phyloP scores from a whole-genome alignment of 1,284 basidiomycete genomes.

The Grifola frondosa region DNA sequence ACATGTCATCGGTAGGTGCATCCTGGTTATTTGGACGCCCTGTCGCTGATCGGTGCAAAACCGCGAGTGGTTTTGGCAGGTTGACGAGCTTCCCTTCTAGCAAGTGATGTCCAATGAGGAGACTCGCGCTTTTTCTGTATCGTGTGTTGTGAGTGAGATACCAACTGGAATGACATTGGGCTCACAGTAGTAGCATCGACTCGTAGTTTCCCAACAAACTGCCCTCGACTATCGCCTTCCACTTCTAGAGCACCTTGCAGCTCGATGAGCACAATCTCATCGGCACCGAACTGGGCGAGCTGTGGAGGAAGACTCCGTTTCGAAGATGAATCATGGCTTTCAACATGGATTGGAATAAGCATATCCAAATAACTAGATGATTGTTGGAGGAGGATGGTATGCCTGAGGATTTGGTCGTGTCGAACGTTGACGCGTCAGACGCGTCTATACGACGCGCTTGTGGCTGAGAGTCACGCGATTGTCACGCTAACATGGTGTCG shows the following conservation, averaged over 20 bases:
- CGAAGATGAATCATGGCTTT: slow-evolving; percentile 20
- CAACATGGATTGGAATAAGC: slow-evolving; percentile 30
- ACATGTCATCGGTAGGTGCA: slow-evolving; percentile 6
- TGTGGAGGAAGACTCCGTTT: slow-evolving; percentile 50
- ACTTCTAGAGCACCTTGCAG: slow-evolving; percentile 73
- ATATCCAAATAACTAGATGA: too few relatives aligned
- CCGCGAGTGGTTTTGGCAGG: slow-evolving; percentile 76
- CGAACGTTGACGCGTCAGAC: too few relatives aligned
- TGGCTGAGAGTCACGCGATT: too few relatives aligned
- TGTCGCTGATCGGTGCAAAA: slow-evolving; percentile 45
- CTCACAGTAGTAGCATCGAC: slow-evolving; percentile 35
- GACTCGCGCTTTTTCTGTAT: slow-evolving; percentile 71
- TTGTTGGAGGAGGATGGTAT: too few relatives aligned
- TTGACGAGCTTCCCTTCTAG: slow-evolving; percentile 84
- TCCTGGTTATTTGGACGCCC: slow-evolving; percentile 5
- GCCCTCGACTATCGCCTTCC: slow-evolving; percentile 56
- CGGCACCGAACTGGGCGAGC: slow-evolving; percentile 64
- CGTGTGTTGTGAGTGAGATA: background rate
- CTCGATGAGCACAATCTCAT: slow-evolving; percentile 72
- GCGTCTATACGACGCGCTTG: too few relatives aligned
- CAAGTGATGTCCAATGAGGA: slow-evolving; percentile 84
- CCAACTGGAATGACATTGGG: background rate
- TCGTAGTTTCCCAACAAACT: slow-evolving; percentile 61
- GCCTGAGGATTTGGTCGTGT: too few relatives aligned
- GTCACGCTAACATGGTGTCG: too few relatives aligned